Evolutionary conservation across 2,329 filamentous ascomycete genomes (phyloP).

Genomic region (Triangularia setosa): DNA sequence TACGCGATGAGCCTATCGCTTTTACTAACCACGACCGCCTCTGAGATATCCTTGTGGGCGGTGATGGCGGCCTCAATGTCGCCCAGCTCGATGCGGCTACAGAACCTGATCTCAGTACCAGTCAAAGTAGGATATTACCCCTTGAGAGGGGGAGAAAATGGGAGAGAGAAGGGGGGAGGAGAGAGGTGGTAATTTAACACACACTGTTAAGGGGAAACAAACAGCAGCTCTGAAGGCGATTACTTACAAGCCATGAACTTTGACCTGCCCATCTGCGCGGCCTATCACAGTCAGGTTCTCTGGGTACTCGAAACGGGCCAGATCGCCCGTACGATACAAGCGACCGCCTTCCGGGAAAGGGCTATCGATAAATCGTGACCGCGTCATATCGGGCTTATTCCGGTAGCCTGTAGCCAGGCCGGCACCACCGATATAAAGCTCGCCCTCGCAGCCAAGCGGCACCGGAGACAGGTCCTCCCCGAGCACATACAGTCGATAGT

Average conservation of each 20-base stretch:
- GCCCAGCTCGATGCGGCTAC: constrained; percentile 30
- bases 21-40: constrained; percentile 27
- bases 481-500: constrained; percentile 38
- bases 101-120: no score
- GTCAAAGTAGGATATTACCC: no score
- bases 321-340: constrained; percentile 30
- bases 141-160: no score
- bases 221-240: no score
- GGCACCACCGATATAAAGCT: constrained; percentile 33
- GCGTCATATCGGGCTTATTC: constrained; percentile 22
- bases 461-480: constrained; percentile 35
- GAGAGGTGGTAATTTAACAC: no score
- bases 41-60: constrained; percentile 23
- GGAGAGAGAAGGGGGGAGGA: no score
- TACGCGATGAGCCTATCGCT: constrained; percentile 32
- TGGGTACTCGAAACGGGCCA: constrained; percentile 19
- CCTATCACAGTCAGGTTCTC: constrained; percentile 25
- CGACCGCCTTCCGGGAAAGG: constrained; percentile 22
- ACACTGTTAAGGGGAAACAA: no score
- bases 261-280: constrained; percentile 29
- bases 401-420: constrained; percentile 34
- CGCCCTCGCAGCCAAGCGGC: constrained; percentile 35
- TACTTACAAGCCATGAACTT: constrained; percentile 30
- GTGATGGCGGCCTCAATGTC: constrained; percentile 29
- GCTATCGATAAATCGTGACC: constrained; percentile 23